A percentile compares a stretch with the other conserved stretches of the same genome.
phyloP scores from a whole-genome alignment of 208 protist species.

The Leishmania martiniquensis region DNA sequence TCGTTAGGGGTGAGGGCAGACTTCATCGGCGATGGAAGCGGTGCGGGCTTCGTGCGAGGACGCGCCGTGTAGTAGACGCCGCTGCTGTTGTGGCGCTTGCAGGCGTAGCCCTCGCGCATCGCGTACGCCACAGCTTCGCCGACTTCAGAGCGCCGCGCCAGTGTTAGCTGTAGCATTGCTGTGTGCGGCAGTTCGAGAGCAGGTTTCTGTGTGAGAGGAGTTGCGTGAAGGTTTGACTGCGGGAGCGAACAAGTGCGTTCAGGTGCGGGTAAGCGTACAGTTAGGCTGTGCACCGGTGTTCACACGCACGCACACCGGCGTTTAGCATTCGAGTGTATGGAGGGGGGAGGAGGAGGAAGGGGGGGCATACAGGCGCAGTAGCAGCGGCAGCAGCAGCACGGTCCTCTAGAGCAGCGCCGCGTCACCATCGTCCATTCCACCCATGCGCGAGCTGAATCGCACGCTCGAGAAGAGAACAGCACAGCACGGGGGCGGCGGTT shows the following conservation, averaged over 20 bases:
- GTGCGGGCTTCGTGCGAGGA: not conserved
- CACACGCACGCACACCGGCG: not conserved
- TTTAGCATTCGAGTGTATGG: not conserved
- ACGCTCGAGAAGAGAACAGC: not conserved
- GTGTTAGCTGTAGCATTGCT: slow-evolving; percentile 22
- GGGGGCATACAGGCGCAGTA: not conserved
- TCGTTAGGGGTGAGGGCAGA: slow-evolving; percentile 7
- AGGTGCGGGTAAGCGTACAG: not conserved
- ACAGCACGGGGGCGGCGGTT: no score
- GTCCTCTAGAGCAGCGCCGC: not conserved
- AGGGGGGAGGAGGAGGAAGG: not conserved
- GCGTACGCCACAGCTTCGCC: slow-evolving; percentile 14
- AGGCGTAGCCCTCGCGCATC: not conserved
- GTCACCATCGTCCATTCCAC: not conserved
- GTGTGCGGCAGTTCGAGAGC: not conserved
- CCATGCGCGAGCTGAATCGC: not conserved
- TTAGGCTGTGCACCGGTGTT: not conserved
- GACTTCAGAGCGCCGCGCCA: slow-evolving; percentile 5
- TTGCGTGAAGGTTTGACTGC: not conserved
- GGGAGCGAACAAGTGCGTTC: not conserved
- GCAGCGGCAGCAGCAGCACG: not conserved
- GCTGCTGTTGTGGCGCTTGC: not conserved
- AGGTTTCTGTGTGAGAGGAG: not conserved
- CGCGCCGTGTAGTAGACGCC: slow-evolving; percentile 23
- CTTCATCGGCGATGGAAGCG: not conserved